Conservation (phyloP, 768 basidiomycete genomes). For the Russula abietina region DNA sequence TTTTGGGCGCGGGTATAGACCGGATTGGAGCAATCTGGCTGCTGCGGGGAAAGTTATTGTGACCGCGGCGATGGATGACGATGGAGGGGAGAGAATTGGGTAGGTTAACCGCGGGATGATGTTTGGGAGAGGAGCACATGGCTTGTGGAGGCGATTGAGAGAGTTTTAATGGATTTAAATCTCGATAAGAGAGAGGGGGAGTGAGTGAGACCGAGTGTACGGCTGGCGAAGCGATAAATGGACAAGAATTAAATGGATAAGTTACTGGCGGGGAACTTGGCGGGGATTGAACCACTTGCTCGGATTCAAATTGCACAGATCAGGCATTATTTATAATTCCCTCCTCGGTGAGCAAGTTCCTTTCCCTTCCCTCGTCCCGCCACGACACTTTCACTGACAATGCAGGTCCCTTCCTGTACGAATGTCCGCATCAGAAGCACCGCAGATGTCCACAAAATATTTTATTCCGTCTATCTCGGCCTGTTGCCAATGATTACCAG, state of each 20-base stretch:
- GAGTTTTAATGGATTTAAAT: background rate
- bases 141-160: background rate
- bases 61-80: constrained; percentile 13
- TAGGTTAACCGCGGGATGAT: constrained; percentile 6
- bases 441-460: constrained; percentile 74
- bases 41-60: background rate
- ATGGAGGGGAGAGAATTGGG: background rate
- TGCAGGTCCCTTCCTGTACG: constrained; percentile 73
- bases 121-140: background rate
- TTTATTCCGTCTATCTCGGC: constrained; percentile 66
- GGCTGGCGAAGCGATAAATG: constrained; percentile 2
- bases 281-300: constrained; percentile 21
- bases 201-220: background rate
- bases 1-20: constrained; percentile 3
- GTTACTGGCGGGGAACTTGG: constrained; percentile 11
- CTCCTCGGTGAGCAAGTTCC: constrained; percentile 15
- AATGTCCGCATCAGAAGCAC: constrained; percentile 75
- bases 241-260: constrained; percentile 12
- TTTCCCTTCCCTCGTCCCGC: constrained; percentile 24
- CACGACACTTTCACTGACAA: constrained; percentile 31
- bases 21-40: background rate
- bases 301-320: constrained; percentile 23
- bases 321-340: constrained; percentile 23
- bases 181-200: background rate
- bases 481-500: constrained; percentile 70